These are phyloP conservation scores for Amanita polypyramis DNA, from an alignment of 768 basidiomycete genomes.

Conservation along the genomic window DNA sequence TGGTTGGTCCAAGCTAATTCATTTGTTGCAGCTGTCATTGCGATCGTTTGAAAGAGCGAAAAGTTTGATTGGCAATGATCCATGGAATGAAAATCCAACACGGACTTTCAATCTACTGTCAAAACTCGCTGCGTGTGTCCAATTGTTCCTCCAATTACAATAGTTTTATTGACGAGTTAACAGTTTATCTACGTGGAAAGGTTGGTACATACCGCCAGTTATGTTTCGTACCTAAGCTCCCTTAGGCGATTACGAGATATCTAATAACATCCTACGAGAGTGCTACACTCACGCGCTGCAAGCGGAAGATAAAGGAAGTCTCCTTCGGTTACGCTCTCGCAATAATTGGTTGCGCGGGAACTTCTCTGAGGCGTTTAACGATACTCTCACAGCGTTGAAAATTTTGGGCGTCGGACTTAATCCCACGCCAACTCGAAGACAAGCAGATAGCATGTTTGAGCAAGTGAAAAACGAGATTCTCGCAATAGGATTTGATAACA, in stretches of 20 bases:
- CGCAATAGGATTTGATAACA: constrained; percentile 58
- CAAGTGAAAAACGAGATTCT: constrained; percentile 62
- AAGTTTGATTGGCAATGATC: constrained; percentile 39
- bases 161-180: background rate
- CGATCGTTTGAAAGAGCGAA: constrained; percentile 53
- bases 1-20: background rate
- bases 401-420: constrained; percentile 54
- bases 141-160: background rate
- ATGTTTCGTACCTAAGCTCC: background rate
- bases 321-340: constrained; percentile 49
- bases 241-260: constrained; percentile 42
- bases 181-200: constrained; percentile 60
- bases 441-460: constrained; percentile 58
- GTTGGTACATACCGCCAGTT: constrained; percentile 17
- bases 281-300: constrained; percentile 38
- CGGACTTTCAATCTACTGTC: constrained; percentile 44
- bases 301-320: constrained; percentile 44
- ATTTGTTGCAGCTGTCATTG: constrained; percentile 38
- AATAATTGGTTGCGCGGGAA: constrained; percentile 55
- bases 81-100: constrained; percentile 38
- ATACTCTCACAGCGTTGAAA: constrained; percentile 49
- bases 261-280: constrained; percentile 42
- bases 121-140: constrained; percentile 50
- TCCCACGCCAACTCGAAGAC: constrained; percentile 36
- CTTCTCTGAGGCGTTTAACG: constrained; percentile 43